Evolutionary conservation across 2,329 filamentous ascomycete genomes (phyloP).

Genomic region (Phialophora expanda): DNA sequence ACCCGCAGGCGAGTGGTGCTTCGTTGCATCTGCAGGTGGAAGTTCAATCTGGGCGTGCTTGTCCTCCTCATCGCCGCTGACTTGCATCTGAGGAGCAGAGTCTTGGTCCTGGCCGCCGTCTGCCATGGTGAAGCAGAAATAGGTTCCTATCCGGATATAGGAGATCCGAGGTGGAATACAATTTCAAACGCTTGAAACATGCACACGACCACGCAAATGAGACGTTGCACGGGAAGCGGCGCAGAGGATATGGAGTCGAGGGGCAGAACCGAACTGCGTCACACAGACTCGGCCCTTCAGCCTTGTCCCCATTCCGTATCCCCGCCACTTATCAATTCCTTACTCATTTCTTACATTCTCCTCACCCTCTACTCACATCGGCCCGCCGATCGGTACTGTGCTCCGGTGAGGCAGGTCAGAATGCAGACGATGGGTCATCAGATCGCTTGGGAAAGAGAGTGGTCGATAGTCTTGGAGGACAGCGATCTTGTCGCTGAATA

Average conservation of each 20-base stretch:
- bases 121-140: constrained; percentile 18
- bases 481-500: no score
- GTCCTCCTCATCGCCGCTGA: constrained; percentile 13
- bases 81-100: constrained; percentile 12
- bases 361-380: background rate
- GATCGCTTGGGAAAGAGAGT: background rate
- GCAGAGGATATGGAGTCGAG: background rate
- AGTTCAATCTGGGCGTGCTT: constrained; percentile 29
- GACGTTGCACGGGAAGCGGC: background rate
- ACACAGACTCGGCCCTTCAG: background rate
- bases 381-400: background rate
- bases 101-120: constrained; percentile 20
- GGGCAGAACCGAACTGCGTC: background rate
- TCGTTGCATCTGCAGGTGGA: constrained; percentile 13
- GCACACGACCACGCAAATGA: background rate
- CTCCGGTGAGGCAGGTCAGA: background rate
- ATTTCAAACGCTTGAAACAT: background rate
- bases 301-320: background rate
- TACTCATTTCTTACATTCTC: background rate
- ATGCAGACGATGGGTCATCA: background rate
- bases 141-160: background rate
- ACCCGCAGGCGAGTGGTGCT: constrained; percentile 12
- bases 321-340: background rate
- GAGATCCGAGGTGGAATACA: background rate
- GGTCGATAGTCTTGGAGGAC: background rate